Evolutionary conservation across 352 stramenopile species (phyloP), one percentile per base, ranked within the genome.

Genomic region (Pythium vanterpoolii): DNA sequence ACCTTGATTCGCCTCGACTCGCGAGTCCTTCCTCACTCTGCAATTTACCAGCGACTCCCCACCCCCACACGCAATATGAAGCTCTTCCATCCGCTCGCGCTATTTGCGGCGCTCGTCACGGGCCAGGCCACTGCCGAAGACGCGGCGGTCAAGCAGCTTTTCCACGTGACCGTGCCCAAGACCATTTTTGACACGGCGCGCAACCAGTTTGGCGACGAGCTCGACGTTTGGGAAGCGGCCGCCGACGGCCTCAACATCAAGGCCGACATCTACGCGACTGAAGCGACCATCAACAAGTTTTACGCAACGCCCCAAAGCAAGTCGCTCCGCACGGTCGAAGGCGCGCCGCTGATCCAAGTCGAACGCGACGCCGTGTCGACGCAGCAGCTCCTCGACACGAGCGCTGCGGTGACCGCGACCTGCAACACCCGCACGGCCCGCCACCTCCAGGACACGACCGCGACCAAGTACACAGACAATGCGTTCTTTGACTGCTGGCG

Each of bases 401-500:
- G 21, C 0, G 62, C 56, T 0, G 51, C 38, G 18, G 21, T 62
- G 8, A 40, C 14, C 0, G 62, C 62, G 18, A 56, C 62, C 16
- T 65, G 56, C 56, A 56, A 56, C 42, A 21, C 26, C 5, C 7
- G 26, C 11, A 70, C 62, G 43, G 16, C 16, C 16, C 49, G 52
- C 48, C 62, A 70, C 56, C 38, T 70, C 21, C 18, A 57, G 18
- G 26, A 60, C 40, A 56, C 54, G 23, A 27, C 18, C 4, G 56
- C 28, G n/a, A 55, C 46, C 47, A 68, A 64, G 50, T 74, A 74
- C 60, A 59, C 45, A 30, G 56, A 69, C 38, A 74, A 69, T 33
- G 62, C 58, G 8, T 74, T 74, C 51, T 74, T 74, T 43, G 62
- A 74, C 60, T 74, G 68, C 47, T 74, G 66, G 56, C 68, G 68